These are phyloP conservation scores for Streptanthus diversifolius DNA, from an alignment of 345 rosid species.

Conservation along the genomic window DNA sequence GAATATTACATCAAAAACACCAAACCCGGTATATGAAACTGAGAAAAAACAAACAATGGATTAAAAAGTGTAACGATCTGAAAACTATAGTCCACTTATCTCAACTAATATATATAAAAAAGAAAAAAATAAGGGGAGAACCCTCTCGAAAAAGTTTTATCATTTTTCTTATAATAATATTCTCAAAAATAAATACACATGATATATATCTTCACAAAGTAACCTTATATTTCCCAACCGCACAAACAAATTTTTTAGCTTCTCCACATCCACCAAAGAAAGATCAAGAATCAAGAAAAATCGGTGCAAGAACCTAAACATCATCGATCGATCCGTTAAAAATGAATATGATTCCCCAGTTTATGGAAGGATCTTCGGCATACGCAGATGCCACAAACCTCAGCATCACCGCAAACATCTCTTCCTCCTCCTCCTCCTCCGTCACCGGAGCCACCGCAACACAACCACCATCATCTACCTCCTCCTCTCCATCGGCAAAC, in stretches of 20 bases:
- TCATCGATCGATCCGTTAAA: neutral
- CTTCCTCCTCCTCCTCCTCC: constrained; percentile 21
- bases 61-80: constrained; percentile 11
- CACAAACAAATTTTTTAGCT: constrained; percentile 19
- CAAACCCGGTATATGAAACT: constrained; percentile 14
- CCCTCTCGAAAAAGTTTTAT: neutral
- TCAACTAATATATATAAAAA: neutral
- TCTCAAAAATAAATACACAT: constrained; percentile 4
- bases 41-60: constrained; percentile 14
- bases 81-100: constrained; percentile 26
- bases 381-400: constrained; percentile 22
- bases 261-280: constrained; percentile 25
- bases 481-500: constrained; percentile 37
- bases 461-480: constrained; percentile 28
- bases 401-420: constrained; percentile 33
- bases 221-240: constrained; percentile 31
- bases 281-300: constrained; percentile 24
- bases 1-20: constrained; percentile 10
- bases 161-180: neutral
- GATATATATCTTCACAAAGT: constrained; percentile 19
- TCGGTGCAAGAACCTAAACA: neutral
- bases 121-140: neutral
- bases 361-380: constrained; percentile 31
- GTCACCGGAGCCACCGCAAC: constrained; percentile 21
- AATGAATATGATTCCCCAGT: constrained; percentile 35